A percentile compares a stretch with the other conserved stretches of the same genome.
phyloP scores from a whole-genome alignment of 2,329 filamentous ascomycete genomes.

The Hypomyces perniciosus region DNA sequence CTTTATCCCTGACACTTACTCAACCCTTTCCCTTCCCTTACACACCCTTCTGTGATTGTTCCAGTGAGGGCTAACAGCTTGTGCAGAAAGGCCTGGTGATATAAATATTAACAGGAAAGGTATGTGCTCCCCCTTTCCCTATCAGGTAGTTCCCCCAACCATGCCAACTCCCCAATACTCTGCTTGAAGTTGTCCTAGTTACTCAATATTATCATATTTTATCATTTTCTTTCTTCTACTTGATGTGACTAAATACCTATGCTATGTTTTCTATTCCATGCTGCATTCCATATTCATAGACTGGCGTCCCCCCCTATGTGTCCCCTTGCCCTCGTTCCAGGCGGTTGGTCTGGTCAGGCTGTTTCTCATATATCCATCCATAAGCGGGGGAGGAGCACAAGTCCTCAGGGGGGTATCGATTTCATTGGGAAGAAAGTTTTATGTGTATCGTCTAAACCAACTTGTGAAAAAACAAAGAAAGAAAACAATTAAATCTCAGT shows the following conservation, averaged over 20 bases:
- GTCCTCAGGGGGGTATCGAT: slow-evolving; percentile 25
- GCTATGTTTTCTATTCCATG: no score
- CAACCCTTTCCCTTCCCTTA: neutral
- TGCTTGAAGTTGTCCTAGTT: no score
- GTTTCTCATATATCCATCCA: no score
- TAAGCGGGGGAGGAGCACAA: neutral
- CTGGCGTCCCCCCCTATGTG: no score
- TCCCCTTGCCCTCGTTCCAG: no score
- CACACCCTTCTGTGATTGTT: slow-evolving; percentile 16
- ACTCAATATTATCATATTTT: neutral
- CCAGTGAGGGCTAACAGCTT: slow-evolving; percentile 20
- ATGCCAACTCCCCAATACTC: neutral
- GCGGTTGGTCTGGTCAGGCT: no score
- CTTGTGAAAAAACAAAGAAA: neutral
- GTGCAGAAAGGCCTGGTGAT: slow-evolving; percentile 15
- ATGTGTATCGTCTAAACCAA: slow-evolving; percentile 8
- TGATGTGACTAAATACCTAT: no score
- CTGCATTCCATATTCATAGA: no score
- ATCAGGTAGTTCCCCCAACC: neutral
- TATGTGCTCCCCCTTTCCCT: slow-evolving; percentile 14
- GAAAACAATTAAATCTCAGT: slow-evolving; percentile 44
- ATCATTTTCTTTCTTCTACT: neutral
- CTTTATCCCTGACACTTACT: neutral
- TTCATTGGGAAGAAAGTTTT: slow-evolving; percentile 20
- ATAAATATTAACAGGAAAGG: slow-evolving; percentile 17